Base-by-base conservation (phyloP, 352 stramenopile species). In the Phytophthora niederhauseri region DNA sequence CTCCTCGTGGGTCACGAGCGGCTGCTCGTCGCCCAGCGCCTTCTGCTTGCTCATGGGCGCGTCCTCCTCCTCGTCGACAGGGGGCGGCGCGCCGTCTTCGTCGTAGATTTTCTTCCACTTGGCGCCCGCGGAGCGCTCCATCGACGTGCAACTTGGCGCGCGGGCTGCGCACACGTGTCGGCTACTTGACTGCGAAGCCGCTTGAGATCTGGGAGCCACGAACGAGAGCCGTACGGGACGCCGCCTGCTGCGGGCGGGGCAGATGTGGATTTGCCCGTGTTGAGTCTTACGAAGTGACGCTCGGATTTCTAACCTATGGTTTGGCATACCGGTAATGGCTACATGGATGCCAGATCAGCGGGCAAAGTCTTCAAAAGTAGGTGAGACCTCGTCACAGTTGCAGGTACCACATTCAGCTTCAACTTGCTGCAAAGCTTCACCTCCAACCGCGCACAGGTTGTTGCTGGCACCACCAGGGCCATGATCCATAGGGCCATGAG, bases 31-130 rank as follows among this genome's bases (percentile, higher is more conserved):
- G 14, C 53, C 34, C 0, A 61, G 22, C n/a, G 41, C 7, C n/a
- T 50, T 60, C 22, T 60, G 49, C 17, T 66, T 66, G 28, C 28
- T 38, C 6, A 20, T 43, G 19, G 48, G n/a, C 2, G 30, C 45
- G 17, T 74, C 45, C 38, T 74, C 51, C 4, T 75, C 66, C 31
- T 41, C 34, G 34, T 75, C 57, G 17, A 58, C 28, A 31, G 50
- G 36, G 34, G 41, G 14, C 19, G n/a, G 6, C 31, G 17, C 31
- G 7, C 49, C 41, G 55, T 77, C 62, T 59, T 72, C 57, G n/a
- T 71, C 61, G 41, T 68, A 57, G 24, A 73, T 59, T 57, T 73
- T 70, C 17, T 59, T 58, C 64, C 70, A 73, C 51, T 76, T 76
- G 6, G 55, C 51, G 24, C 58, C 43, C 41, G 45, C 61, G 4